These are phyloP conservation scores for Monilinia aucupariae DNA, from an alignment of 2,329 filamentous ascomycete species.

Conservation along the genomic window DNA sequence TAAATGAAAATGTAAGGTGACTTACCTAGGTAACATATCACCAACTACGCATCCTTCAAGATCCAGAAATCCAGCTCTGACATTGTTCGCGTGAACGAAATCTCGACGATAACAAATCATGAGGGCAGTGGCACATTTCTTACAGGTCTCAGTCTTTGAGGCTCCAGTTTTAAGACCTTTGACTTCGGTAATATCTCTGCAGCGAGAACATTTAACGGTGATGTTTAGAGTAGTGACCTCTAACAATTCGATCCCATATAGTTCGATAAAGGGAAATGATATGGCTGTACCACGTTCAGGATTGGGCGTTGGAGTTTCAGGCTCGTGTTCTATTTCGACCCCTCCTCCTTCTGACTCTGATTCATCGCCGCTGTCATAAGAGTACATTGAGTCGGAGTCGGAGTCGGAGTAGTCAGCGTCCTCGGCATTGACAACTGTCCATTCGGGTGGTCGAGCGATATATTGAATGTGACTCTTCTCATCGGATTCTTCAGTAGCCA, in stretches of 20 bases:
- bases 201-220: constrained; percentile 72
- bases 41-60: constrained; percentile 66
- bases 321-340: constrained; percentile 38
- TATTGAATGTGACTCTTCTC: constrained; percentile 62
- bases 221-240: constrained; percentile 62
- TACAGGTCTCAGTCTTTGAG: constrained; percentile 50
- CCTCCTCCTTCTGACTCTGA: constrained; percentile 40
- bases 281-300: constrained; percentile 68
- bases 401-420: constrained; percentile 41
- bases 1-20: constrained; percentile 18
- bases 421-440: constrained; percentile 45
- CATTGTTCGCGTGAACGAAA: constrained; percentile 66
- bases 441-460: constrained; percentile 74
- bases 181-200: constrained; percentile 67
- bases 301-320: constrained; percentile 25
- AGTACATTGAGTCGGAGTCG: constrained; percentile 44
- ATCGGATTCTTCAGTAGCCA: constrained; percentile 30
- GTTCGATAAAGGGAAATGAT: constrained; percentile 70
- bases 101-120: constrained; percentile 57
- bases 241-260: constrained; percentile 71
- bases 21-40: constrained; percentile 67
- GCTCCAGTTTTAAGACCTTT: constrained; percentile 55
- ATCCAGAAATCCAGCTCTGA: constrained; percentile 74
- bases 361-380: constrained; percentile 36
- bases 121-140: constrained; percentile 52